A percentile compares a stretch with the other conserved stretches of the same genome.
Conservation (phyloP, 768 basidiomycete species). For the Macrocybe gigantea region DNA sequence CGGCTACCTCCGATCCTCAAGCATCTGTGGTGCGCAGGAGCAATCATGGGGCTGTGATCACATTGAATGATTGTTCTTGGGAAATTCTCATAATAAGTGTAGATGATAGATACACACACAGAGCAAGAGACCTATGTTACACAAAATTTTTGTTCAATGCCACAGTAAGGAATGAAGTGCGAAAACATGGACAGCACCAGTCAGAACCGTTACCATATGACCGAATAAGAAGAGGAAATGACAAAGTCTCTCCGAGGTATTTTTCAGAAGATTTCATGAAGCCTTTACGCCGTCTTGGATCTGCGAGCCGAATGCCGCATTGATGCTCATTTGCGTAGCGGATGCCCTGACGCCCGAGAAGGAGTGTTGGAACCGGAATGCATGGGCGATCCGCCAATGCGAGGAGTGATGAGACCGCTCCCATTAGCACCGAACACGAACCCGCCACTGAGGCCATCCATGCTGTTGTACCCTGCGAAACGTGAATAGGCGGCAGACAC, state of each 20-base stretch:
- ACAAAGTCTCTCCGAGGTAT: not conserved
- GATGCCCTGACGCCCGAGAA: conserved; percentile 15
- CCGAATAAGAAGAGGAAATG: not conserved
- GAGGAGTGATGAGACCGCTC: conserved; percentile 77
- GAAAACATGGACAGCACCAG: too few relatives aligned
- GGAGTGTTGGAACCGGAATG: conserved; percentile 54
- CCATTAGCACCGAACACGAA: conserved; percentile 84
- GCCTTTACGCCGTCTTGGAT: conserved; percentile 26
- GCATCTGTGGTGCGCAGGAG: too few relatives aligned
- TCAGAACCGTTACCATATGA: too few relatives aligned
- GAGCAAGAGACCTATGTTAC: too few relatives aligned
- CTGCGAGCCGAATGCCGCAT: conserved; percentile 36
- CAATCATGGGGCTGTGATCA: too few relatives aligned
- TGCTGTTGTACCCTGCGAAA: conserved; percentile 64
- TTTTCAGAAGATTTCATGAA: conserved; percentile 13
- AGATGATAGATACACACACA: too few relatives aligned
- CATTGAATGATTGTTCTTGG: too few relatives aligned
- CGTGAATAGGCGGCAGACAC: not conserved
- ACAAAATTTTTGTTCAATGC: too few relatives aligned
- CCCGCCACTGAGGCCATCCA: conserved; percentile 81
- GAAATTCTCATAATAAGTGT: too few relatives aligned
- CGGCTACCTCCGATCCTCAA: too few relatives aligned
- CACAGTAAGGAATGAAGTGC: too few relatives aligned
- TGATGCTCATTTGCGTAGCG: conserved; percentile 41
- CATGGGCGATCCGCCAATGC: conserved; percentile 51